Base-by-base conservation (phyloP, 169 alveolate genomes). In the Plasmodium falciparum region DNA sequence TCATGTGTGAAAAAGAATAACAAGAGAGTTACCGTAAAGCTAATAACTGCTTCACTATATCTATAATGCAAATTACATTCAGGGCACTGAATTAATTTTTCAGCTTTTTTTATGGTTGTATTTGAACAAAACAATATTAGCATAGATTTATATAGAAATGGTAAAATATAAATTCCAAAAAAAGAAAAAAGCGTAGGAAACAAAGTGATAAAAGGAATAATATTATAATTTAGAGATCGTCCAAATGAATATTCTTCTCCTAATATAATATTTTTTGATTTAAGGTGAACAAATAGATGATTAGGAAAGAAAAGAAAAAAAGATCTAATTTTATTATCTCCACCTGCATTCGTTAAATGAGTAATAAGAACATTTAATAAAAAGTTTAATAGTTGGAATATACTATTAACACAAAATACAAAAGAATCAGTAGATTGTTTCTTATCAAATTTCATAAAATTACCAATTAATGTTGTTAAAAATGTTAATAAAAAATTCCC, bases 261-360 rank as follows among this genome's bases (percentile, higher is more conserved):
- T 54, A 73, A 73, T 17, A 73, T 22, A 24, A 73, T 54, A 52
- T 73, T 33, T 5, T 49, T 11, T 0, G 26, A 17, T 52, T 73
- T 73, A 15, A 73, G 33, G 26, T 73, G 56, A 52, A 20, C n/a
- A 54, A 52, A 73, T 22, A 54, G 33, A 11, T 54, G 54, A 54
- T 74, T 89, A 52, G 73, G 67, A 52, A 75, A 47, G 47, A 39
- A 39, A 52, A 63, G 67, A 56, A 17, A 56, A 43, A 92, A 59
- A 9, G 93, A 73, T 12, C 91, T 63, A 20, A 92, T 72, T 88
- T 91, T 93, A 61, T 74, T 71, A 33, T 90, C 88, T 17, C 96
- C 96, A 12, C 96, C 96, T 59, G 91, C 76, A 70, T 93, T 93
- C 12, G 63, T 73, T 65, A 93, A 65, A 67, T 93, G 96, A 5